These are phyloP conservation scores for Fusarium burgessii DNA, from an alignment of 2,329 filamentous ascomycete species.

Conservation along the genomic window DNA sequence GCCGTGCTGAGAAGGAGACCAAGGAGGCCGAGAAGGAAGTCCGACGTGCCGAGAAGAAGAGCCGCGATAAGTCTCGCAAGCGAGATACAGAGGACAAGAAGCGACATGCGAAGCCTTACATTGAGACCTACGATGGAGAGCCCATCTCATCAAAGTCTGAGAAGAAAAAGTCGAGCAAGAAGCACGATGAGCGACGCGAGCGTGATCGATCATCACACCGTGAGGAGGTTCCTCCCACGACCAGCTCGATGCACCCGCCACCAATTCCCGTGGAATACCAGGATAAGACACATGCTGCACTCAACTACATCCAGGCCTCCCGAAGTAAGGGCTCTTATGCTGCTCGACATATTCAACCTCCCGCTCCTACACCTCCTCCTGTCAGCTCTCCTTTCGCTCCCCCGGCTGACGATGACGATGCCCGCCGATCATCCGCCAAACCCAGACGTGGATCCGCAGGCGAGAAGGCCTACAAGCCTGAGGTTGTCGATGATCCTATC, in stretches of 20 bases:
- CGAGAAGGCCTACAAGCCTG: conserved; percentile 51
- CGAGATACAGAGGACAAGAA: conserved; percentile 55
- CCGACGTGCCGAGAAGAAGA: conserved; percentile 53
- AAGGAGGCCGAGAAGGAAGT: conserved; percentile 51
- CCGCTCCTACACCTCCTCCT: conserved; percentile 54
- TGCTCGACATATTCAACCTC: conserved; percentile 45
- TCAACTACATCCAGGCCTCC: conserved; percentile 51
- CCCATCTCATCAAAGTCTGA: conserved; percentile 42
- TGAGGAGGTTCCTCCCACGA: conserved; percentile 47
- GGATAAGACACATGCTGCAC: conserved; percentile 32
- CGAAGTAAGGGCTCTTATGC: conserved; percentile 46
- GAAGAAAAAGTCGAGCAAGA: conserved; percentile 57
- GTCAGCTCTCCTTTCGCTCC: conserved; percentile 45
- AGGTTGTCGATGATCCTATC: conserved; percentile 50
- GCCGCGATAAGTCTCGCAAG: conserved; percentile 54
- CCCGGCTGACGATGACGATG: conserved; percentile 51
- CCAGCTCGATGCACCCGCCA: conserved; percentile 37
- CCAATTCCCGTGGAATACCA: conserved; percentile 41
- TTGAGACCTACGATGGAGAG: conserved; percentile 51
- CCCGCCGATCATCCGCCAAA: conserved; percentile 50
- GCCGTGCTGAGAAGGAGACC: conserved; percentile 45
- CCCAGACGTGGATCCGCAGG: conserved; percentile 52
- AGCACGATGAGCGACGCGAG: conserved; percentile 54
- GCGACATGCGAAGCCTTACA: conserved; percentile 50
- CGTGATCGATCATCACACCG: conserved; percentile 51